Conservation (phyloP, 306 rosid genomes). For the Quercus mongolica region DNA sequence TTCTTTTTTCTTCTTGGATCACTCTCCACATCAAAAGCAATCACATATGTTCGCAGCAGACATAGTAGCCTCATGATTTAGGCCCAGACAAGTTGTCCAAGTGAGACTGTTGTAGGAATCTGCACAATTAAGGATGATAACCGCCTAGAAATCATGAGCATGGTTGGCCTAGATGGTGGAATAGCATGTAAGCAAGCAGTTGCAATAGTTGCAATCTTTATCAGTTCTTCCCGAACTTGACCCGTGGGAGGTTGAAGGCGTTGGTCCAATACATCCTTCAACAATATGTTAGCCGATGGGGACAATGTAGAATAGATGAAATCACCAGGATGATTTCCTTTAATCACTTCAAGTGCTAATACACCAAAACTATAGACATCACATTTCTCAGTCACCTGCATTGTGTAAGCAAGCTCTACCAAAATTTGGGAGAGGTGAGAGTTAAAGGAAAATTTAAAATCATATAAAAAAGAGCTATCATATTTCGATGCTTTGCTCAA, state of each 20-base stretch:
- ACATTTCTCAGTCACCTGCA: constrained; percentile 10
- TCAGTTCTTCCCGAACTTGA: background rate
- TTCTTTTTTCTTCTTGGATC: too few relatives aligned
- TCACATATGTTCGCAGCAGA: too few relatives aligned
- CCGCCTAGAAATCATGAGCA: constrained; percentile 25
- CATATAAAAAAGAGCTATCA: too few relatives aligned
- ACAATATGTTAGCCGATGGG: background rate
- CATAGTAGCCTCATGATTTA: background rate
- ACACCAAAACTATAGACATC: constrained; percentile 22
- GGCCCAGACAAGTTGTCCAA: background rate
- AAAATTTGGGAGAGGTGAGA: background rate
- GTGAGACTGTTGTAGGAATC: background rate
- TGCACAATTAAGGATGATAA: background rate
- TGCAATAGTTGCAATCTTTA: background rate
- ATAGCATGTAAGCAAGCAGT: constrained; percentile 8
- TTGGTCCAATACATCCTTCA: constrained; percentile 8
- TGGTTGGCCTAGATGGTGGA: constrained; percentile 26
- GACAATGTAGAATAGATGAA: background rate
- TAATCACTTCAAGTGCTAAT: constrained; percentile 4
- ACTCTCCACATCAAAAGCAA: too few relatives aligned
- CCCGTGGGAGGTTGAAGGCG: background rate
- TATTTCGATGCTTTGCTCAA: too few relatives aligned
- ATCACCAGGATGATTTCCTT: constrained; percentile 7
- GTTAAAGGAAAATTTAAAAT: too few relatives aligned
- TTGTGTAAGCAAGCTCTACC: constrained; percentile 31